Conservation (phyloP, 345 rosid genomes). For the Acer yangbiense region DNA sequence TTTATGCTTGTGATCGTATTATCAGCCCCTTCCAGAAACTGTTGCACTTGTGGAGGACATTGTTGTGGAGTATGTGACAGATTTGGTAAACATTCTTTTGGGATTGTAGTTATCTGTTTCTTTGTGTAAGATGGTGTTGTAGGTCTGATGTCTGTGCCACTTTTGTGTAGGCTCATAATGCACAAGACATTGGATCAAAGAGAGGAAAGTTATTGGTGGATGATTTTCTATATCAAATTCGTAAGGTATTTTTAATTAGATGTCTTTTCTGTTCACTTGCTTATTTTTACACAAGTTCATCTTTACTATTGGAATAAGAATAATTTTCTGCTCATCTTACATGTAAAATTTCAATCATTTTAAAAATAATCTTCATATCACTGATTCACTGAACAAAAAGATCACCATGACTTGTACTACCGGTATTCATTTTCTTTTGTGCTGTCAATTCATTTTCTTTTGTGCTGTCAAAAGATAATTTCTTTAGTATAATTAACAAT, state of each 20-base stretch:
- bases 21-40: slow-evolving; percentile 91
- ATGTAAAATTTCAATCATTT: not conserved
- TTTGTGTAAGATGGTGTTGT: slow-evolving; percentile 7
- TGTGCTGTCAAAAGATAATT: not conserved
- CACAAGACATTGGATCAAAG: slow-evolving; percentile 81
- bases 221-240: slow-evolving; percentile 79
- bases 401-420: not conserved
- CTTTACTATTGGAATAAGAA: not conserved
- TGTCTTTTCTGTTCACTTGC: not conserved
- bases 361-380: not conserved
- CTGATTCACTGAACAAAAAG: not conserved
- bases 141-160: not conserved
- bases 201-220: slow-evolving; percentile 82
- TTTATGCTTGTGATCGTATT: not conserved
- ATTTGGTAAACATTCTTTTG: slow-evolving; percentile 57
- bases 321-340: not conserved
- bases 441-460: not conserved
- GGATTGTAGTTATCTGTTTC: not conserved
- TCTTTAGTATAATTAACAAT: not conserved
- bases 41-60: slow-evolving; percentile 92
- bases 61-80: slow-evolving; percentile 87
- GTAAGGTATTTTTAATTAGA: slow-evolving; percentile 56
- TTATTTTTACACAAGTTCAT: not conserved
- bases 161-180: slow-evolving; percentile 68
- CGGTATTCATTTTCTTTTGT: not conserved